phyloP scores from a whole-genome alignment of 1,139 yeast species.

The Kodamaea alishanica region DNA sequence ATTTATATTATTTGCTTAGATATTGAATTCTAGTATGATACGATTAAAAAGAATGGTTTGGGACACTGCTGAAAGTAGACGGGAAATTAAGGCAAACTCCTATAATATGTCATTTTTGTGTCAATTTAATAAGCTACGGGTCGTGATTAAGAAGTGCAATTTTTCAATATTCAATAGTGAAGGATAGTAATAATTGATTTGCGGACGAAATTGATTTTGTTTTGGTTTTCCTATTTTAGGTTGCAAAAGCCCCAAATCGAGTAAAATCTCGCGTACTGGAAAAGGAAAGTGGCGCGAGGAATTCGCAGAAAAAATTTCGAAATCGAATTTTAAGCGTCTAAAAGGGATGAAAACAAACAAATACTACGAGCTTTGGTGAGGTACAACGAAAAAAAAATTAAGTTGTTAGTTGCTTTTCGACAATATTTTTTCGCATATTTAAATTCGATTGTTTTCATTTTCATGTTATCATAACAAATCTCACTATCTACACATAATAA shows the following conservation, averaged over 20 bases:
- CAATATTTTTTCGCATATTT: neutral
- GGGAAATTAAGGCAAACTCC: neutral
- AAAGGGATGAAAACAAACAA: conserved; percentile 1
- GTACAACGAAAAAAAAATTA: neutral
- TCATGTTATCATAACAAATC: neutral
- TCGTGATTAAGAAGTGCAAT: too few relatives aligned
- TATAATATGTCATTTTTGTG: too few relatives aligned
- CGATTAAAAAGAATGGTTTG: neutral
- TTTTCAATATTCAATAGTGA: too few relatives aligned
- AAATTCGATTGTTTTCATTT: neutral
- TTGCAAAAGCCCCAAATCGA: neutral
- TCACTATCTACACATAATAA: too few relatives aligned
- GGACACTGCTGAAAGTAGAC: neutral
- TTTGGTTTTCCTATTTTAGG: neutral
- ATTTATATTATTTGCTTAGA: conserved; percentile 1
- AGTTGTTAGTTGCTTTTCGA: neutral
- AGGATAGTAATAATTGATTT: too few relatives aligned
- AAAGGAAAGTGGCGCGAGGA: neutral
- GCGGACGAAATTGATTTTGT: neutral
- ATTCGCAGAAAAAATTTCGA: neutral
- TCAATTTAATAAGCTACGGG: too few relatives aligned
- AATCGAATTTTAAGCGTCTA: neutral
- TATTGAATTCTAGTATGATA: neutral
- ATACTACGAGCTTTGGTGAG: neutral
- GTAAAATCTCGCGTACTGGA: neutral